These are phyloP conservation scores for Fraxinus xanthoxyloides DNA, from an alignment of 305 asterid genomes.

Conservation along the genomic window DNA sequence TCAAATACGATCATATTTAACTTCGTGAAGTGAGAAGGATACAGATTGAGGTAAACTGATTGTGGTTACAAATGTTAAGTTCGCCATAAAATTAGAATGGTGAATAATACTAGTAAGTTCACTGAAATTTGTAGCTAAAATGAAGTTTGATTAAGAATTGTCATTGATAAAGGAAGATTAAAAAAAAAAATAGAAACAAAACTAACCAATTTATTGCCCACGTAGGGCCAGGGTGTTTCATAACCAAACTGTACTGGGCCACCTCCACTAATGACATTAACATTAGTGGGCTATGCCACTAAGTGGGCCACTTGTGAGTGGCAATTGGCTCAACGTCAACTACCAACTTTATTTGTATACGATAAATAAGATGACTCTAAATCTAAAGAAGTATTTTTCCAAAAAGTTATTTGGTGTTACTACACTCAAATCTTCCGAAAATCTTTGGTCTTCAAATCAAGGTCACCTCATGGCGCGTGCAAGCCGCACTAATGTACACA, in stretches of 20 bases:
- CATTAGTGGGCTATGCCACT: slow-evolving; percentile 6
- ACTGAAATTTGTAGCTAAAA: neutral
- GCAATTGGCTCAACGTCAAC: neutral
- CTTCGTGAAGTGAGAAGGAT: neutral
- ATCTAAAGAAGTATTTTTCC: neutral
- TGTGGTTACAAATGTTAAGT: neutral
- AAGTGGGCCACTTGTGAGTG: neutral
- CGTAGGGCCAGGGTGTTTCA: neutral
- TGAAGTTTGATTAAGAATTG: neutral
- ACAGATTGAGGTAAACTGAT: neutral
- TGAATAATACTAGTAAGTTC: neutral
- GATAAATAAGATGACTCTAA: neutral
- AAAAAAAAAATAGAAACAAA: neutral
- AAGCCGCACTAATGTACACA: slow-evolving; percentile 45
- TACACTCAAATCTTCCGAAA: slow-evolving; percentile 32
- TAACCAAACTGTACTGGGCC: neutral
- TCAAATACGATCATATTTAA: neutral
- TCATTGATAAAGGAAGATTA: neutral
- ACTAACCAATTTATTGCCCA: neutral
- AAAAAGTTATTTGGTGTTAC: slow-evolving; percentile 13
- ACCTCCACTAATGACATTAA: neutral
- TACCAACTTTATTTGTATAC: neutral
- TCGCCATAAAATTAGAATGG: neutral
- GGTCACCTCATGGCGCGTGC: slow-evolving; percentile 61
- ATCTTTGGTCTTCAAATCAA: slow-evolving; percentile 28